phyloP scores from a whole-genome alignment of 305 asterid genomes.

The Fraxinus greggii region DNA sequence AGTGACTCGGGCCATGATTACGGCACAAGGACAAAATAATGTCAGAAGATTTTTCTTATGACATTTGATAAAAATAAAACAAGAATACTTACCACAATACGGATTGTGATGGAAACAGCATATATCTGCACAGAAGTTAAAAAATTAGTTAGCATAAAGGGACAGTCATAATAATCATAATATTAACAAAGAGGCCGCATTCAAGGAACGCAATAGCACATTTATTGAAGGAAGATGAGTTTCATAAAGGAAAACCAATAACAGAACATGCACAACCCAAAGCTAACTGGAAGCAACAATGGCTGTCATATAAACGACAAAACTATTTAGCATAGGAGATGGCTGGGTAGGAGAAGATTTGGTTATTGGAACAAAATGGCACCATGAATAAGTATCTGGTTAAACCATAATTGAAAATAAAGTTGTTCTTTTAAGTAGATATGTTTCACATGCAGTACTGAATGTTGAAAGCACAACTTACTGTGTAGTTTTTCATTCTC shows the following conservation, averaged over 20 bases:
- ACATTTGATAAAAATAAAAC: neutral
- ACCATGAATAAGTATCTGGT: neutral
- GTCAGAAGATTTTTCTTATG: neutral
- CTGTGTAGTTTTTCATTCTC: slow-evolving; percentile 77
- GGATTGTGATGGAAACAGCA: slow-evolving; percentile 82
- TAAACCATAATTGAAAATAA: neutral
- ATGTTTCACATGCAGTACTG: neutral
- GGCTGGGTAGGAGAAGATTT: neutral
- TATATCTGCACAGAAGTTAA: slow-evolving; percentile 54
- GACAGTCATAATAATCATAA: slow-evolving; percentile 3
- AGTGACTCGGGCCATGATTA: neutral
- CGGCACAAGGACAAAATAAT: neutral
- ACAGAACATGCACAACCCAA: neutral
- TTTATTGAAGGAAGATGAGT: neutral
- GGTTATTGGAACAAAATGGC: neutral
- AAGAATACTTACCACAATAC: slow-evolving; percentile 70
- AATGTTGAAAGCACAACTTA: slow-evolving; percentile 28
- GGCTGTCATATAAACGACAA: neutral
- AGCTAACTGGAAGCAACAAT: neutral
- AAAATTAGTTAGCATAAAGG: slow-evolving; percentile 29
- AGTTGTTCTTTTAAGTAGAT: neutral
- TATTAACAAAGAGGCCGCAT: neutral
- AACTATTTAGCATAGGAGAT: neutral
- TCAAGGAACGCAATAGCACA: neutral
- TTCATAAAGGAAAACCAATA: neutral